Evolutionary conservation across 129 eudicot genomes (phyloP).

Genomic region (Kitagawia praeruptora): DNA sequence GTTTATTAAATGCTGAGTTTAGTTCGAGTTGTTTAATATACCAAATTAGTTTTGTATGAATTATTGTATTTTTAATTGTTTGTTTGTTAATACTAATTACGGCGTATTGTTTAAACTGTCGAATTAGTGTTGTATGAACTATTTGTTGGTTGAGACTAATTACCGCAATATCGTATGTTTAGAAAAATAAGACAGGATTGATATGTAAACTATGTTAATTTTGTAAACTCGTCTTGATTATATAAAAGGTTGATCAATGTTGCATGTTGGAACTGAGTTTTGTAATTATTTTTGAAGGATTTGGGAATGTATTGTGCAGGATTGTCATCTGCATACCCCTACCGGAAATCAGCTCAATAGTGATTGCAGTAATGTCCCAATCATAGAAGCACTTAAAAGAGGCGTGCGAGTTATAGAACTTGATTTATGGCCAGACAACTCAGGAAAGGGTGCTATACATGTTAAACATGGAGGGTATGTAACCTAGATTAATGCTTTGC

Average conservation of each 20-base stretch:
- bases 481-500: background rate
- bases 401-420: slow-evolving; percentile 87
- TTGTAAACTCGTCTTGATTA: background rate
- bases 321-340: too few species aligned
- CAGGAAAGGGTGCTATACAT: slow-evolving; percentile 51
- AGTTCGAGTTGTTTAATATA: too few species aligned
- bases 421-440: slow-evolving; percentile 90
- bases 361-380: slow-evolving; percentile 73
- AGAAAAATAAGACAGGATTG: background rate
- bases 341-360: slow-evolving; percentile 90
- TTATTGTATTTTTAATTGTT: too few species aligned
- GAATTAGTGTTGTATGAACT: too few species aligned
- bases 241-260: background rate
- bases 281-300: slow-evolving; percentile 45
- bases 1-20: background rate
- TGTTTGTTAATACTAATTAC: too few species aligned
- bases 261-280: slow-evolving; percentile 1
- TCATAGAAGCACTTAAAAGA: slow-evolving; percentile 60
- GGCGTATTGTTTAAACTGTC: too few species aligned
- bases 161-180: background rate
- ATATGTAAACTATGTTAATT: background rate
- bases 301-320: slow-evolving; percentile 73
- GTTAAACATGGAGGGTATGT: slow-evolving; percentile 92
- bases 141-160: too few species aligned
- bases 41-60: background rate